Evolutionary conservation across 208 protist genomes (phyloP).

Genomic region (Leishmania major): DNA sequence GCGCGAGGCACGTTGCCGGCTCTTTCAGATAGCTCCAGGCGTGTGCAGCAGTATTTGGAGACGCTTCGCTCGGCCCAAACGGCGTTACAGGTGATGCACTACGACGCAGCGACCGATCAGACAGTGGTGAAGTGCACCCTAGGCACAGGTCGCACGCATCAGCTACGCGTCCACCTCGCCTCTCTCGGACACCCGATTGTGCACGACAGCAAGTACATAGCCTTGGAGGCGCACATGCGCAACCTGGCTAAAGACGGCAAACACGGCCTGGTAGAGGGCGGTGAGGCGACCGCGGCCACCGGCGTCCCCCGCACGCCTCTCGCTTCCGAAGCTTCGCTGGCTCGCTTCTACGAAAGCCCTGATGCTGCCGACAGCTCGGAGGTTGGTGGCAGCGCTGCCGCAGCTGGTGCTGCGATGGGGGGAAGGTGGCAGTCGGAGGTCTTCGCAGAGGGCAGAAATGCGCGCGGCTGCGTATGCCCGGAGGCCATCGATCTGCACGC

Average conservation of each 20-base stretch:
- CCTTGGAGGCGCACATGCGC: constrained; percentile 21
- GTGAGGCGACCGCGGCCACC: background rate
- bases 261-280: background rate
- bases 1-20: background rate
- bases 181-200: constrained; percentile 88
- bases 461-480: constrained; percentile 46
- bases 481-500: constrained; percentile 70
- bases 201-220: constrained; percentile 76
- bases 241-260: background rate
- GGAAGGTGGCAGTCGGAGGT: constrained; percentile 1
- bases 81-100: constrained; percentile 35
- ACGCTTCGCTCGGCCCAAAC: constrained; percentile 60
- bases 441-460: constrained; percentile 15
- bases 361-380: background rate
- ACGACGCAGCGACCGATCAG: constrained; percentile 42
- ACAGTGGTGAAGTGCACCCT: constrained; percentile 78
- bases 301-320: background rate
- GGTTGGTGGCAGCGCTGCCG: background rate
- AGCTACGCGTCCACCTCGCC: constrained; percentile 92
- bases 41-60: constrained; percentile 25
- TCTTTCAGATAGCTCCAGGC: background rate
- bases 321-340: constrained; percentile 2
- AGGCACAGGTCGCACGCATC: constrained; percentile 92
- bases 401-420: background rate
- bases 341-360: background rate